Percentiles rank a stretch among this genome's conserved stretches.
These are phyloP conservation scores for Fusarium solani-melongenae DNA, from an alignment of 2,329 filamentous ascomycete genomes.

Conservation along the genomic window DNA sequence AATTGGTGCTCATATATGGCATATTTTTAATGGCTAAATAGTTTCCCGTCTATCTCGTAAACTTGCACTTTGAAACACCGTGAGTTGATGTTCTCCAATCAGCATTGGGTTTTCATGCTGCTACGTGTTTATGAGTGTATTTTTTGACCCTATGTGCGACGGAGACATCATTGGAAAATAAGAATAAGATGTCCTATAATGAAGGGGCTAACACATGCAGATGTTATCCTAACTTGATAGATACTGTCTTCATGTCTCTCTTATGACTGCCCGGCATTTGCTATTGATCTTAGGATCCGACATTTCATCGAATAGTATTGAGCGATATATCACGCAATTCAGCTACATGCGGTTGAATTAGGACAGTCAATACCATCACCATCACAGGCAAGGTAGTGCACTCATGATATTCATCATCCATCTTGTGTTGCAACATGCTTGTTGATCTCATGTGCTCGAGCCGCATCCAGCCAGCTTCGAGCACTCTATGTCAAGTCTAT, in stretches of 20 bases:
- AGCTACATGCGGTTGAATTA: background rate
- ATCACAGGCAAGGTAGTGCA: background rate
- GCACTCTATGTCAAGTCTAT: background rate
- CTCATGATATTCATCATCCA: background rate
- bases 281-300: background rate
- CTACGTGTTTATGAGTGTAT: too few relatives aligned
- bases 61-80: background rate
- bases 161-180: too few relatives aligned
- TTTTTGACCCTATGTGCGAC: too few relatives aligned
- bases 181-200: too few relatives aligned
- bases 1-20: background rate
- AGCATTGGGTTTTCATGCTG: too few relatives aligned
- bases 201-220: background rate
- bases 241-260: background rate
- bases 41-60: background rate
- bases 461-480: background rate
- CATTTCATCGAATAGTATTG: background rate
- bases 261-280: background rate
- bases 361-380: background rate
- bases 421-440: background rate
- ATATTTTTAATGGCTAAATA: background rate
- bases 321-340: background rate
- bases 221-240: background rate
- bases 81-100: background rate
- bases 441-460: background rate